Percentiles rank a stretch among this genome's conserved stretches.
These are phyloP conservation scores for Davidsoniella neocaledoniae DNA, from an alignment of 2,329 filamentous ascomycete genomes.

Conservation along the genomic window DNA sequence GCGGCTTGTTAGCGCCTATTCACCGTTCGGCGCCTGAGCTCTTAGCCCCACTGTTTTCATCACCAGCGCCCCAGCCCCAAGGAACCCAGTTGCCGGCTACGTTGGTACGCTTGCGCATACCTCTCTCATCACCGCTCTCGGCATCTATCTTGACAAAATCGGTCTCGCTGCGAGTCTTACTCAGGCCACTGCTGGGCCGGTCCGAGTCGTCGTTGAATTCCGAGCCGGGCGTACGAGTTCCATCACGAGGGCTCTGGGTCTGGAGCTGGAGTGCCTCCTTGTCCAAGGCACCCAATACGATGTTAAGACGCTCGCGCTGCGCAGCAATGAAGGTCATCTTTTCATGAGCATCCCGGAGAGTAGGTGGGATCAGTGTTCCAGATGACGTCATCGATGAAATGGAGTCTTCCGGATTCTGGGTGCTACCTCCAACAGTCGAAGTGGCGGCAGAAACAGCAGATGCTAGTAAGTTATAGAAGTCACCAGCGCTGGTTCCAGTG, in stretches of 20 bases:
- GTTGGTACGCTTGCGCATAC: constrained; percentile 20
- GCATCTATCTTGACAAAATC: constrained; percentile 84
- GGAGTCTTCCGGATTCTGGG: constrained; percentile 11
- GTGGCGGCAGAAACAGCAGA: constrained; percentile 46
- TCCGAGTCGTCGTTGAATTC: constrained; percentile 16
- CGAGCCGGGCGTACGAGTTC: constrained; percentile 3
- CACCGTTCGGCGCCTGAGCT: constrained; percentile 26
- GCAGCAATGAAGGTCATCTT: constrained; percentile 62
- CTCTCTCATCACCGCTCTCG: constrained; percentile 46
- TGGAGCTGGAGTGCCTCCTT: constrained; percentile 53
- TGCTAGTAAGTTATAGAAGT: constrained; percentile 65
- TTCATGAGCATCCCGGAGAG: constrained; percentile 43
- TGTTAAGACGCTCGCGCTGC: constrained; percentile 61
- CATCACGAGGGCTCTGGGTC: constrained; percentile 17
- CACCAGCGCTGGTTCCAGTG: constrained; percentile 31
- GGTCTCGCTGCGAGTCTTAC: constrained; percentile 68
- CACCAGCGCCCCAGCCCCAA: constrained; percentile 25
- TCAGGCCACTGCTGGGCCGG: constrained; percentile 38
- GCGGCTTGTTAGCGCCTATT: not conserved
- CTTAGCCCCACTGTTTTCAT: constrained; percentile 15
- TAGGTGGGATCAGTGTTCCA: constrained; percentile 48
- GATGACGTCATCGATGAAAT: constrained; percentile 9
- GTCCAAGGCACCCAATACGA: constrained; percentile 62
- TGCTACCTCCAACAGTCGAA: constrained; percentile 18
- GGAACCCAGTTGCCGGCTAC: constrained; percentile 29